phyloP scores from a whole-genome alignment of 129 eudicot species.

The Pseudognaphalium luteoalbum region DNA sequence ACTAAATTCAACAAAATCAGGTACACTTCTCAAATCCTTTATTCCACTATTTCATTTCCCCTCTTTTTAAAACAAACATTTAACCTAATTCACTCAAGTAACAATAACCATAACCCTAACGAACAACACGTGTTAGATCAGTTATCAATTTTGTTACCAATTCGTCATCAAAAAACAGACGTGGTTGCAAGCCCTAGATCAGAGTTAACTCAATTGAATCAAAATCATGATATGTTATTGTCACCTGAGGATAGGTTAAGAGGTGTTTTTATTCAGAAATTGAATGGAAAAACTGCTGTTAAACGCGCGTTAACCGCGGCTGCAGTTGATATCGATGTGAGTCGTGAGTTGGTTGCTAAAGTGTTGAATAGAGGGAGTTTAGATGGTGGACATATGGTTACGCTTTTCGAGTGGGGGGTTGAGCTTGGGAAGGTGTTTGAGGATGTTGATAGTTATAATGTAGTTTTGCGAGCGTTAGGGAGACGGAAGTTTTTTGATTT shows the following conservation, averaged over 20 bases:
- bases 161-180: conserved; percentile 34
- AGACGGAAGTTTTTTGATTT: conserved; percentile 62
- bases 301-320: conserved; percentile 46
- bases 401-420: conserved; percentile 77
- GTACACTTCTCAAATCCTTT: conserved; percentile 8
- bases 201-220: conserved; percentile 3
- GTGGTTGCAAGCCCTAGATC: conserved; percentile 14
- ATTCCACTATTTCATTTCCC: not conserved
- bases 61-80: conserved; percentile 23
- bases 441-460: conserved; percentile 44
- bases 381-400: conserved; percentile 60
- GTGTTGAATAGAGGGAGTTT: conserved; percentile 70
- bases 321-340: conserved; percentile 48
- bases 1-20: conserved; percentile 25
- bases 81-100: conserved; percentile 2
- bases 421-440: conserved; percentile 30
- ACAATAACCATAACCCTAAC: conserved; percentile 9
- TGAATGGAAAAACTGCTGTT: conserved; percentile 52
- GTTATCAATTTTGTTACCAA: conserved; percentile 55
- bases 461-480: conserved; percentile 67
- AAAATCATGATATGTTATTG: conserved; percentile 33
- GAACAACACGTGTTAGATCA: conserved; percentile 56
- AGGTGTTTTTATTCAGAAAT: conserved; percentile 74
- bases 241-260: conserved; percentile 69
- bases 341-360: conserved; percentile 49